Evolutionary conservation across 352 stramenopile genomes (phyloP).

Genomic region (Globisporangium spinosum): DNA sequence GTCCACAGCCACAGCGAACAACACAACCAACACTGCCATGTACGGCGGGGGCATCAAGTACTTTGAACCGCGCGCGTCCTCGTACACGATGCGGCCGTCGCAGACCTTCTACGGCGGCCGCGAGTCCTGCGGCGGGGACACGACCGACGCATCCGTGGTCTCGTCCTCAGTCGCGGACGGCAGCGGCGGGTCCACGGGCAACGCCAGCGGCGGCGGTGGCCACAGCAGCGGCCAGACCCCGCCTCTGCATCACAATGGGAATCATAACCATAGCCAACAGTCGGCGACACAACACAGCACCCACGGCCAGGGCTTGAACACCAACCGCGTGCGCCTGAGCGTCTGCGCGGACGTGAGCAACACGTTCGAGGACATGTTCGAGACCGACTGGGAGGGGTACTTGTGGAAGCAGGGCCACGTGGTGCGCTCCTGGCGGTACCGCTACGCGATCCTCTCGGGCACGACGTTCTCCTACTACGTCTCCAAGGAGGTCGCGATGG

Average conservation of each 20-base stretch:
- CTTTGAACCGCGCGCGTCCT: conserved; percentile 27
- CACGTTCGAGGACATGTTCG: conserved; percentile 79
- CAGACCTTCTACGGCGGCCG: conserved; percentile 54
- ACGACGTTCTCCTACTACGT: conserved; percentile 82
- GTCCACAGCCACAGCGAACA: neutral
- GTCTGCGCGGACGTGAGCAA: conserved; percentile 67
- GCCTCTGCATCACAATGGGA: neutral
- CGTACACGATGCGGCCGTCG: conserved; percentile 58
- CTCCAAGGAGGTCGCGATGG: conserved; percentile 73
- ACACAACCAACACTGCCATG: conserved; percentile 13
- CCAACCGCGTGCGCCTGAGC: conserved; percentile 42
- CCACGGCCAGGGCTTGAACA: conserved; percentile 6
- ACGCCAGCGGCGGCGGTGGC: conserved; percentile 14
- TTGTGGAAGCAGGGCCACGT: conserved; percentile 87
- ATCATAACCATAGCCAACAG: conserved; percentile 6
- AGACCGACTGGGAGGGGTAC: conserved; percentile 88
- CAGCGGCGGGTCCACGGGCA: conserved; percentile 31
- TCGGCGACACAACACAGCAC: neutral
- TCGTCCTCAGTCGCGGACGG: conserved; percentile 55
- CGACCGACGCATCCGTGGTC: conserved; percentile 56
- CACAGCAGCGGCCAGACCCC: neutral
- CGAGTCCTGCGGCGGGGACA: conserved; percentile 29
- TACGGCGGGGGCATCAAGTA: conserved; percentile 17
- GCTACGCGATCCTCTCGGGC: conserved; percentile 77
- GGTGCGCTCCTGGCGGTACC: conserved; percentile 81